phyloP scores from a whole-genome alignment of 2,329 filamentous ascomycete species.

The Neopestalotiopsis rosae region DNA sequence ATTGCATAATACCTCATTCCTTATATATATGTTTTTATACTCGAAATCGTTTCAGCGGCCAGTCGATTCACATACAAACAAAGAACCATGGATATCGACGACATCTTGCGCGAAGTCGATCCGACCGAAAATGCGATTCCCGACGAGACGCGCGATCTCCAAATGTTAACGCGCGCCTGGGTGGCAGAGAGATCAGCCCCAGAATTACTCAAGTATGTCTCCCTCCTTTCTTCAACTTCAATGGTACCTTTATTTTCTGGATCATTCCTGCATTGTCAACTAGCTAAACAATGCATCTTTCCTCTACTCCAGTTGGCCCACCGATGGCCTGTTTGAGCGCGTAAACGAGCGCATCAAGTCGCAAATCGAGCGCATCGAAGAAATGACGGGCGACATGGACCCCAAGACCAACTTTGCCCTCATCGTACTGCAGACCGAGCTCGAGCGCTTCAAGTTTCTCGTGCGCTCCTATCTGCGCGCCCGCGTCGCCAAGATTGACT shows the following conservation, averaged over 20 bases:
- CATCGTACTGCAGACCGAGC: constrained; percentile 94
- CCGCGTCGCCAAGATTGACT: constrained; percentile 89
- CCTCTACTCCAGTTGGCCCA: constrained; percentile 60
- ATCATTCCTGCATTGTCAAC: not conserved
- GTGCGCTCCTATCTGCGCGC: constrained; percentile 82
- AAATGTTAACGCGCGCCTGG: constrained; percentile 90
- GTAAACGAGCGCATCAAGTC: constrained; percentile 74
- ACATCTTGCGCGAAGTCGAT: constrained; percentile 78
- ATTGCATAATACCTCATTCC: too few relatives aligned
- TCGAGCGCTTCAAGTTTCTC: constrained; percentile 92
- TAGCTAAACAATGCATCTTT: constrained; percentile 4
- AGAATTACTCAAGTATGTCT: constrained; percentile 78
- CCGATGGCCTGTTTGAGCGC: constrained; percentile 79
- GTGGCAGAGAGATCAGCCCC: constrained; percentile 89
- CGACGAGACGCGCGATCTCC: constrained; percentile 74
- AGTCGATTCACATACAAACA: not conserved
- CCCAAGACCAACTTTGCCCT: constrained; percentile 90
- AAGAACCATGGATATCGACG: constrained; percentile 74
- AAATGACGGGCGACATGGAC: constrained; percentile 84
- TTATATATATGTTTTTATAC: too few relatives aligned
- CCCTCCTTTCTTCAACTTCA: constrained; percentile 6
- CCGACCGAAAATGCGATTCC: constrained; percentile 59
- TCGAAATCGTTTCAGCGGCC: too few relatives aligned
- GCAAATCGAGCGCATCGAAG: constrained; percentile 75
- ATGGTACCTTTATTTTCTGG: not conserved